Percentiles rank a stretch among this genome's conserved stretches.
These are phyloP conservation scores for Magnaporthiopsis poae DNA, from an alignment of 2,329 filamentous ascomycete genomes.

Conservation along the genomic window DNA sequence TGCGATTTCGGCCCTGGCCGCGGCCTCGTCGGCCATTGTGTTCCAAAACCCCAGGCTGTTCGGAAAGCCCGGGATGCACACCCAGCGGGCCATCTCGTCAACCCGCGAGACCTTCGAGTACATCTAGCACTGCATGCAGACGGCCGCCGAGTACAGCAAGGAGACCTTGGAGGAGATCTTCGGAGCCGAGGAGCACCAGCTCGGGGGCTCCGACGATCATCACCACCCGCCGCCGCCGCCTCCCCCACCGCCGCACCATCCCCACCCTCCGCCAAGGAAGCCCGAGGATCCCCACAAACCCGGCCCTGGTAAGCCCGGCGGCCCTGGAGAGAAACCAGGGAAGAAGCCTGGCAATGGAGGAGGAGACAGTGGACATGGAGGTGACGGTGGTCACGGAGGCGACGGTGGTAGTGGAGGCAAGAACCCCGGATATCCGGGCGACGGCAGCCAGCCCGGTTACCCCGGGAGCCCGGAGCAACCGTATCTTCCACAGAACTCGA, in stretches of 20 bases:
- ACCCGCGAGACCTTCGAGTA: conserved; percentile 11
- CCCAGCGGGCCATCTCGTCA: conserved; percentile 6
- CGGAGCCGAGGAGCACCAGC: conserved; percentile 7
- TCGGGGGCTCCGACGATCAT: background rate
- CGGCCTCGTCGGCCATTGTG: conserved; percentile 16
- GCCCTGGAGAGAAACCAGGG: background rate
- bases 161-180: conserved; percentile 11
- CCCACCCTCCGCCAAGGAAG: background rate
- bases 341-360: background rate
- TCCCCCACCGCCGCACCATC: background rate
- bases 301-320: background rate
- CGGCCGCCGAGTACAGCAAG: conserved; percentile 9
- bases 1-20: conserved; percentile 10
- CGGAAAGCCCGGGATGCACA: conserved; percentile 12
- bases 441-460: conserved; percentile 9
- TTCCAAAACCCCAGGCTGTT: conserved; percentile 14
- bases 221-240: background rate
- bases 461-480: background rate
- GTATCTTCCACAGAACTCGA: conserved; percentile 22
- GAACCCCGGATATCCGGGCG: conserved; percentile 12
- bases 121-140: conserved; percentile 9
- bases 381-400: background rate
- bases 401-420: background rate
- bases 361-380: no score
- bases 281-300: conserved; percentile 3